A percentile compares a stretch with the other conserved stretches of the same genome.
Evolutionary conservation across 192 early-diverging fungal genomes (phyloP).

Genomic region (Podila verticillata): DNA sequence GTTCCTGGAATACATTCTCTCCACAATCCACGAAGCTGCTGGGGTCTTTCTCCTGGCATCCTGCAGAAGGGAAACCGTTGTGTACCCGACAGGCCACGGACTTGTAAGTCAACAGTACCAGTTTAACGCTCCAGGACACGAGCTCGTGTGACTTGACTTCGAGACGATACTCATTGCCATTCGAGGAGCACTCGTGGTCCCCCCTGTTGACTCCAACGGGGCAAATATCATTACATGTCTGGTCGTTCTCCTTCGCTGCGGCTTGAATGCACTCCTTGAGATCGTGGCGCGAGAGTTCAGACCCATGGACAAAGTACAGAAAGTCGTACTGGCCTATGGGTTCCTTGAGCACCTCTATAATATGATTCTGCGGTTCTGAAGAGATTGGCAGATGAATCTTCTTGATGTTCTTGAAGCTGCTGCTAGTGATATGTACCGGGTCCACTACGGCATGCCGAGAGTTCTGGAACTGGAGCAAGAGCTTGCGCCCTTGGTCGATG

Average conservation of each 20-base stretch:
- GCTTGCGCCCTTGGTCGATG: neutral
- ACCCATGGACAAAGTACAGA: neutral
- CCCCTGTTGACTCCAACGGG: neutral
- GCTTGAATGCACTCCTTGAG: neutral
- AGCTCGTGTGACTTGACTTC: neutral
- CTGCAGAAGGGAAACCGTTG: too few relatives aligned
- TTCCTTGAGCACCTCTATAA: neutral
- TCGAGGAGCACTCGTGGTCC: neutral
- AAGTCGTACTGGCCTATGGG: neutral
- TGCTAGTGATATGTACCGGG: neutral
- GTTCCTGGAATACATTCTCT: neutral
- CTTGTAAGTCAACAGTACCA: neutral
- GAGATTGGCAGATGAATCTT: neutral
- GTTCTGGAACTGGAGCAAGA: neutral
- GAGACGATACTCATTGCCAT: neutral
- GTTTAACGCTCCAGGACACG: neutral
- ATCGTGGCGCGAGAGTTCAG: neutral
- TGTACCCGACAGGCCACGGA: neutral
- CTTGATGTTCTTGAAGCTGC: neutral
- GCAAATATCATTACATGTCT: neutral
- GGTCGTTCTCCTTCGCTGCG: neutral
- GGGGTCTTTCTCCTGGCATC: too few relatives aligned
- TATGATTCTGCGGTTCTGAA: neutral
- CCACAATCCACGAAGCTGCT: neutral
- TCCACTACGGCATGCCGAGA: neutral